Evolutionary conservation across 768 basidiomycete genomes (phyloP).

Genomic region (Russula virescens): DNA sequence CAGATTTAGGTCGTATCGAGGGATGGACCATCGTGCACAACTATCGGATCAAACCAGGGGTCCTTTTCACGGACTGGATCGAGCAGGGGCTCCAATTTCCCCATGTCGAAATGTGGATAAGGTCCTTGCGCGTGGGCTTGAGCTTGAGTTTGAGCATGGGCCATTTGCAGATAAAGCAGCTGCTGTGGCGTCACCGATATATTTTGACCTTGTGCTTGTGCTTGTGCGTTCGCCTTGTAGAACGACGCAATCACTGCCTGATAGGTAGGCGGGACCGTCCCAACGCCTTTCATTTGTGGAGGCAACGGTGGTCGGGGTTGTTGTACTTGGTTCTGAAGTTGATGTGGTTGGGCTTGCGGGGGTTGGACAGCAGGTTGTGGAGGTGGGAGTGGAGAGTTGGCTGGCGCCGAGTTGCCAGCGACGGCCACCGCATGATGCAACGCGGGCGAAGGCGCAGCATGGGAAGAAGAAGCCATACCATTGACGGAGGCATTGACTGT

Average conservation of each 20-base stretch:
- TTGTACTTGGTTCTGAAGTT: slow-evolving; percentile 5
- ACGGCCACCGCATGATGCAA: slow-evolving; percentile 35
- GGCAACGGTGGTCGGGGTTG: slow-evolving; percentile 7
- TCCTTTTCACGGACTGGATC: no score
- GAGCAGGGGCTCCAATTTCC: no score
- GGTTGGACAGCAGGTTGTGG: slow-evolving; percentile 35
- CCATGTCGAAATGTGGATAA: background rate
- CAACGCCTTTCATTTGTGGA: slow-evolving; percentile 4
- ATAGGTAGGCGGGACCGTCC: background rate
- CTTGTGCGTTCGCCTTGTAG: background rate
- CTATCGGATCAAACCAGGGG: slow-evolving; percentile 6
- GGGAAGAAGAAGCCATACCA: slow-evolving; percentile 18
- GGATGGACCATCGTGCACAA: no score
- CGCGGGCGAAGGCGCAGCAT: slow-evolving; percentile 10
- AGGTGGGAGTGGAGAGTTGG: slow-evolving; percentile 18
- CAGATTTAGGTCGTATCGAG: no score
- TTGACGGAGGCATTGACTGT: slow-evolving; percentile 22
- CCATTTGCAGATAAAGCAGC: background rate
- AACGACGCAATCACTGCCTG: background rate
- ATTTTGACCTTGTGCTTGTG: slow-evolving; percentile 17
- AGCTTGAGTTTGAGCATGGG: slow-evolving; percentile 20
- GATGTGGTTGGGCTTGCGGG: slow-evolving; percentile 33
- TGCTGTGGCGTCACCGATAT: background rate
- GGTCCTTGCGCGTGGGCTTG: slow-evolving; percentile 22
- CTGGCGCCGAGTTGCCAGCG: slow-evolving; percentile 32